Base-by-base conservation (phyloP, 768 basidiomycete genomes). In the Lactarius evosmus region DNA sequence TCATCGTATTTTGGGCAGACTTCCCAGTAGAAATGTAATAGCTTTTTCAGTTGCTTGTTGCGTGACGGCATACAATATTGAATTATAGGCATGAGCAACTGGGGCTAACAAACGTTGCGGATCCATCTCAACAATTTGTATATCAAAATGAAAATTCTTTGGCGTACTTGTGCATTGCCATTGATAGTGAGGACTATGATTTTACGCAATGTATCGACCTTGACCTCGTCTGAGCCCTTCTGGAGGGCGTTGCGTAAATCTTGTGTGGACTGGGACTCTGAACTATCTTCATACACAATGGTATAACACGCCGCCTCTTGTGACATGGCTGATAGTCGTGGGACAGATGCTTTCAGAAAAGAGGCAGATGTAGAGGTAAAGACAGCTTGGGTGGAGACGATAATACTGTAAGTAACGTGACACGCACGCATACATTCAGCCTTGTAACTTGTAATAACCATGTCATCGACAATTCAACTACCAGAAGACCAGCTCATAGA, bases 1-100 rank as follows among this genome's bases (percentile, higher is more conserved):
- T 98, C 96, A 70, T 98, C 96, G 67, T 95, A 88, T 75, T 98
- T 98, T 9, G 96, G 96, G 77, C 95, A 98, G 25, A 98, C 90
- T 78, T 98, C 93, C 92, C 92, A 95, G 74, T 95, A 95, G 73
- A 93, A 94, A 75, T 94, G 93, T 40, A 98, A 79, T 67, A 97
- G 78, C 79, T 98, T 99, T 86, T 99, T 98, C 73, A 98, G 85
- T 64, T 88, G 87, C 80, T 99, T 98, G 79, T 91, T 95, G 74
- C 88, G 87, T 58, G 91, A 92, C 40, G 97, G 97, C 82, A 98
- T 85, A 66, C 96, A 90, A 77, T 88, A 97, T 84, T 99, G 97
- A 69, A 99, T 98, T 75, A 98, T 89, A 7, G 95, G 92, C 95
- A 99, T 98, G 78, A 98, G 86, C 56, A 98, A 76, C 58, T 85